phyloP scores from a whole-genome alignment of 2,329 filamentous ascomycete genomes.

The Trichothecium roseum region DNA sequence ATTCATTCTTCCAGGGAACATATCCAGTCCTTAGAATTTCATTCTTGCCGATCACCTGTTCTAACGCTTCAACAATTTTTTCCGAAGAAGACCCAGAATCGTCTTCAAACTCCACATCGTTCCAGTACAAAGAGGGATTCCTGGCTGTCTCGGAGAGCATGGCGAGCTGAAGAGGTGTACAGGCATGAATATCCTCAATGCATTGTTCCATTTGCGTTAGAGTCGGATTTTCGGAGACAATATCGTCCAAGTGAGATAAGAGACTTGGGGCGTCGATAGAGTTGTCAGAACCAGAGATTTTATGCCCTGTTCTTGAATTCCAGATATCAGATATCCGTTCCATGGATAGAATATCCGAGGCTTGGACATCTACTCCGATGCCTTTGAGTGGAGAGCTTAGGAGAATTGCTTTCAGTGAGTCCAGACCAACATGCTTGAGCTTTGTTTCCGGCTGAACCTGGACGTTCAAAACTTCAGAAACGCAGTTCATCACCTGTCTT shows the following conservation, averaged over 20 bases:
- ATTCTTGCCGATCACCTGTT: conserved; percentile 40
- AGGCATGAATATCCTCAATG: conserved; percentile 41
- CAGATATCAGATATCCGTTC: conserved; percentile 27
- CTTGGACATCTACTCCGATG: conserved; percentile 42
- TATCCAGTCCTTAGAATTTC: conserved; percentile 69
- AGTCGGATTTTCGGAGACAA: conserved; percentile 9
- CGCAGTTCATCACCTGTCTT: conserved; percentile 13
- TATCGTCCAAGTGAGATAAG: neutral
- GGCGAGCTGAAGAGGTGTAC: conserved; percentile 64
- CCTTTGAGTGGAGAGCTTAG: conserved; percentile 54
- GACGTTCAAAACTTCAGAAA: conserved; percentile 29
- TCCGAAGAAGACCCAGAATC: conserved; percentile 19
- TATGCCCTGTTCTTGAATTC: conserved; percentile 1
- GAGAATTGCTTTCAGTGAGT: conserved; percentile 37
- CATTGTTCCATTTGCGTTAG: conserved; percentile 9
- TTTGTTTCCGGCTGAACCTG: conserved; percentile 24
- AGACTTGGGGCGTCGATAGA: too few species aligned
- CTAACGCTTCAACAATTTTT: conserved; percentile 38
- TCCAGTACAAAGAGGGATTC: conserved; percentile 58
- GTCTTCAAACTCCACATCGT: conserved; percentile 61
- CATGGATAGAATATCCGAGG: conserved; percentile 51
- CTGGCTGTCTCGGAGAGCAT: conserved; percentile 69
- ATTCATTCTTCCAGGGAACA: conserved; percentile 29
- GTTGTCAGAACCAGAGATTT: neutral
- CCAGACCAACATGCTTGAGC: conserved; percentile 47